Evolutionary conservation across 176 grass and related monocot genomes (phyloP), one percentile per base, ranked within the genome.

Genomic region (Zea mays): DNA sequence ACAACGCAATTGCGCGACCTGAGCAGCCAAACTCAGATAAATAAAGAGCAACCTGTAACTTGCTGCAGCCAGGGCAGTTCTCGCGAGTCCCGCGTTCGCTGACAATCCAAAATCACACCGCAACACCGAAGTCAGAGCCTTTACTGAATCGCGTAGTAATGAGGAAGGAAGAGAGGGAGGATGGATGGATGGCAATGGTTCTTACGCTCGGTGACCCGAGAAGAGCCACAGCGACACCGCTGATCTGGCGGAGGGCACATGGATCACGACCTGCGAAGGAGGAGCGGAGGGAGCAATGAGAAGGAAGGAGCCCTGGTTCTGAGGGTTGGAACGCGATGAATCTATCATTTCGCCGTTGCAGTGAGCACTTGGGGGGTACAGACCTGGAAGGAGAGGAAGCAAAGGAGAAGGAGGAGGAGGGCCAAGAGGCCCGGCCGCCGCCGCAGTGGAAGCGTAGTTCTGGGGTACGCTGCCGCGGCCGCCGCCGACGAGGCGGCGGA

Each of bases 161-260:
- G 10, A 14, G 67, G 62, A 68, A 35, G 62, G 3, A 0, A 34
- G 38, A 49, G 15, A 58, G 6, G 12, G 16, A 70, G 59, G 71
- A 57, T 70, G 2, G 3, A n/a, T 41, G 57, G 10, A 43, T 5
- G 50, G 35, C 27, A 27, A 27, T 27, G 27, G 19, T 85, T 83
- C 86, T 86, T 89, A 96, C 93, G 13, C 50, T 40, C 46, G 76
- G 77, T 74, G 83, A 41, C 74, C 45, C 60, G 89, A 49, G 86
- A 87, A 92, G 72, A 82, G 80, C 62, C 79, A 79, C 14, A 46
- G 74, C 9, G 86, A 90, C 33, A 90, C 69, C 27, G 77, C 87
- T 66, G 81, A 89, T 81, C 86, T 85, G 47, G 86, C 54, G 8
- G 71, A 69, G 61, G 87, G 88, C 35, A 86, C 81, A 85, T 92